Evolutionary conservation across 495 filamentous ascomycete genomes (phyloP).

Genomic region (Bryoglossum gracile): DNA sequence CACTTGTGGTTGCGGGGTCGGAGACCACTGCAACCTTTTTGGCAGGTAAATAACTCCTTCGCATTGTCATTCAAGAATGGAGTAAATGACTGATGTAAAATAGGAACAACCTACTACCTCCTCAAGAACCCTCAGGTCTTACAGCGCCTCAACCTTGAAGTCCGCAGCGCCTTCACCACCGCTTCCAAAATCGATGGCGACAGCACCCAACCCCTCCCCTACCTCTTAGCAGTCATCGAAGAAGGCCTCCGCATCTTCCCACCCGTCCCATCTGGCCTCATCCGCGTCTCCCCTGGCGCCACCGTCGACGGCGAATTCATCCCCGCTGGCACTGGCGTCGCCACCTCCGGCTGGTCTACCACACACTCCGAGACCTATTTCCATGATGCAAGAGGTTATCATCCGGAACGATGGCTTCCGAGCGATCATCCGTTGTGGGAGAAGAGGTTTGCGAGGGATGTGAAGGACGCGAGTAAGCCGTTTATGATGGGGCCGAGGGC

Average conservation of each 20-base stretch:
- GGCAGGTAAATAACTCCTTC: neutral
- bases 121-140: constrained; percentile 33
- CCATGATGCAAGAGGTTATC: constrained; percentile 31
- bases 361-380: constrained; percentile 32
- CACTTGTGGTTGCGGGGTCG: constrained; percentile 27
- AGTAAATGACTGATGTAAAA: constrained; percentile 37
- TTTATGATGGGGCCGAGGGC: constrained; percentile 44
- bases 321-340: constrained; percentile 40
- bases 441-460: neutral
- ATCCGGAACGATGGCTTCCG: constrained; percentile 30
- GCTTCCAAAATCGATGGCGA: constrained; percentile 43
- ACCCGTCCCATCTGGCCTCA: constrained; percentile 27
- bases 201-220: constrained; percentile 35
- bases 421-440: neutral
- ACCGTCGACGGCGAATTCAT: constrained; percentile 31
- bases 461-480: neutral
- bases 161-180: constrained; percentile 42
- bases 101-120: constrained; percentile 39
- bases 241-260: constrained; percentile 42
- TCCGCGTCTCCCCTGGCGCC: constrained; percentile 26
- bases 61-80: constrained; percentile 42
- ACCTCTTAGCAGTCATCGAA: constrained; percentile 43
- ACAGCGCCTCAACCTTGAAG: constrained; percentile 42
- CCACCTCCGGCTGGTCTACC: constrained; percentile 40
- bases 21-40: neutral